These are phyloP conservation scores for Lactifluus piperatus DNA, from an alignment of 768 basidiomycete species.

Conservation along the genomic window DNA sequence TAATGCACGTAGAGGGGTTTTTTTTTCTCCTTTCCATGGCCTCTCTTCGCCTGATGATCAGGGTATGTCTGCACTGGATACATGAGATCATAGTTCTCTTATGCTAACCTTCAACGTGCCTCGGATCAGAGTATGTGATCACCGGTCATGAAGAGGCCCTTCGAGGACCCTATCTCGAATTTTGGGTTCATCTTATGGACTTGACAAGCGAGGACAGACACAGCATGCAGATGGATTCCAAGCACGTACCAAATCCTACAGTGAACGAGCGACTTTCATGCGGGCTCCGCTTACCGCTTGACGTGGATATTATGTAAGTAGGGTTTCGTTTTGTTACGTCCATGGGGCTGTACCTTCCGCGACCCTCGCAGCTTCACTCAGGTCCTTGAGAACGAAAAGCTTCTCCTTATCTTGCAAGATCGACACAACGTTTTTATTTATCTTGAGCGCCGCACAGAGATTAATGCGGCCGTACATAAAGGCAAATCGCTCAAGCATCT, in stretches of 20 bases:
- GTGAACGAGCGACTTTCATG: neutral
- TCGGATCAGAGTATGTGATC: no score
- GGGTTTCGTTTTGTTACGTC: neutral
- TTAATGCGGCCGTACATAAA: neutral
- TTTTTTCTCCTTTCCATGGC: no score
- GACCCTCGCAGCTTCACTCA: slow-evolving; percentile 1
- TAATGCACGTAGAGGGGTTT: no score
- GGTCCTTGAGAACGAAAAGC: slow-evolving; percentile 11
- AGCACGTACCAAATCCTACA: slow-evolving; percentile 3
- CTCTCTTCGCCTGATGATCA: no score
- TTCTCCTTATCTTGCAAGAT: slow-evolving; percentile 9
- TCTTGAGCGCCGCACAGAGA: neutral
- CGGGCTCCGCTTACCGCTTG: neutral
- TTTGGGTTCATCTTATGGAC: no score
- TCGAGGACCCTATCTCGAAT: no score
- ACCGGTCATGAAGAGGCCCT: no score
- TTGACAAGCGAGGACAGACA: slow-evolving; percentile 11
- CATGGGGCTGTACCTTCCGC: neutral
- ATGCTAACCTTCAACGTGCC: no score
- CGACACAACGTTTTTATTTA: slow-evolving; percentile 2
- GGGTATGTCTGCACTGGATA: no score
- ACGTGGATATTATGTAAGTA: neutral
- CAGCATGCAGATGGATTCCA: slow-evolving; percentile 2
- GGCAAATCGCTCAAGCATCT: slow-evolving; percentile 20
- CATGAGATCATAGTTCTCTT: no score